phyloP scores from a whole-genome alignment of 495 filamentous ascomycete species.

The Penicillium cataractarum region DNA sequence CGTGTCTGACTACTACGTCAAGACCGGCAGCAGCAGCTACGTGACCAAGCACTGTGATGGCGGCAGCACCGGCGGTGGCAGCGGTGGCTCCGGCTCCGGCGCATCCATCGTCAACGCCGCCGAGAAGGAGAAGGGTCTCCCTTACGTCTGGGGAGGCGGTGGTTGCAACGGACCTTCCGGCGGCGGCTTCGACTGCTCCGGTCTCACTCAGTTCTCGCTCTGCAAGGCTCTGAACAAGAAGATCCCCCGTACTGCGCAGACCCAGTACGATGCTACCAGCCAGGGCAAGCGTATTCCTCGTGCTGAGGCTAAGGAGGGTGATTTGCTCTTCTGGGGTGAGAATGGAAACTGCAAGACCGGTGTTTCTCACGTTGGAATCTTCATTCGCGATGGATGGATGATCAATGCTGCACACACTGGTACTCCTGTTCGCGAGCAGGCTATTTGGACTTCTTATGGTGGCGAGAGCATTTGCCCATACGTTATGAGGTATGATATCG shows the following conservation, averaged over 20 bases:
- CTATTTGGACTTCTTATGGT: conserved; percentile 28
- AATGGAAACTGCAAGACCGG: conserved; percentile 18
- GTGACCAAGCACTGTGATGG: conserved; percentile 17
- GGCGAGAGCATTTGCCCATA: conserved; percentile 23
- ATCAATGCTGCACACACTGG: conserved; percentile 27
- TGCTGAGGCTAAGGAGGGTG: conserved; percentile 19
- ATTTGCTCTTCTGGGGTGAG: conserved; percentile 26
- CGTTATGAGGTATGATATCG: conserved; percentile 23
- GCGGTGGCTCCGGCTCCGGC: conserved; percentile 11
- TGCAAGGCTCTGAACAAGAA: conserved; percentile 23
- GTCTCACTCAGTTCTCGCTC: conserved; percentile 24
- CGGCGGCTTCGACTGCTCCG: conserved; percentile 26
- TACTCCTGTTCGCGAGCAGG: conserved; percentile 24
- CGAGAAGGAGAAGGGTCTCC: conserved; percentile 24
- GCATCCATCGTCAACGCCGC: conserved; percentile 19
- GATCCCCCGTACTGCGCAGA: conserved; percentile 22
- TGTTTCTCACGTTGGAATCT: conserved; percentile 24
- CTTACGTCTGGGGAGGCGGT: conserved; percentile 24
- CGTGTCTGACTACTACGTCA: conserved; percentile 25
- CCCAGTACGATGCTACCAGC: conserved; percentile 19
- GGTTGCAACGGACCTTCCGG: conserved; percentile 16
- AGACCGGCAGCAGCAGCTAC: conserved; percentile 20
- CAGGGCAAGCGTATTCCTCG: conserved; percentile 20
- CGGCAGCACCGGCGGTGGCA: neutral
- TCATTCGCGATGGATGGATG: conserved; percentile 20